Percentiles rank a stretch among this genome's conserved stretches.
Evolutionary conservation across 2,329 filamentous ascomycete species (phyloP).

Genomic region (Aspergillus chevalieri): DNA sequence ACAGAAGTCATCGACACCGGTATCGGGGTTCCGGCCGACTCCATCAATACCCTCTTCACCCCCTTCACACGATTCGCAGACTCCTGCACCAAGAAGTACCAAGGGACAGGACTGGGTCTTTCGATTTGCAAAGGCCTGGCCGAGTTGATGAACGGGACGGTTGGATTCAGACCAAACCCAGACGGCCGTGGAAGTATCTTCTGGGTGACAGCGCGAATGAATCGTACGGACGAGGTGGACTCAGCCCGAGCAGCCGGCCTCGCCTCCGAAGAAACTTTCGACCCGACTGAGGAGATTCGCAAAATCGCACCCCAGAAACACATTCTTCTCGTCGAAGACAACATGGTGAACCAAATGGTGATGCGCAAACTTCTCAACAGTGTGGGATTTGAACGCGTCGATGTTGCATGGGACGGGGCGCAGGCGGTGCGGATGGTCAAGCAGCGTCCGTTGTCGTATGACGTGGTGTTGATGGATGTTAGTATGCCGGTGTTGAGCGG

Average conservation of each 20-base stretch:
- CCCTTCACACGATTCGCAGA: conserved; percentile 53
- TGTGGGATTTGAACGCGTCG: conserved; percentile 39
- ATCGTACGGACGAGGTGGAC: conserved; percentile 28
- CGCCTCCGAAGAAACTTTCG: conserved; percentile 3
- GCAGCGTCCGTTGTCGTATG: conserved; percentile 37
- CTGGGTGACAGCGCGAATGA: conserved; percentile 46
- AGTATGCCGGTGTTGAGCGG: conserved; percentile 45
- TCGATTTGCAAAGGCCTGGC: conserved; percentile 54
- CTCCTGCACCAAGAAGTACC: conserved; percentile 48
- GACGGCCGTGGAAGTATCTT: conserved; percentile 46
- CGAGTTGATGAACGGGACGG: conserved; percentile 52
- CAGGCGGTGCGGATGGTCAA: conserved; percentile 41
- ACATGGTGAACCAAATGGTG: conserved; percentile 39
- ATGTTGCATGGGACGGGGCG: conserved; percentile 39
- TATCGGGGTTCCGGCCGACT: conserved; percentile 46
- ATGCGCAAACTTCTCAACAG: conserved; percentile 33
- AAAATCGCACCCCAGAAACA: conserved; percentile 37
- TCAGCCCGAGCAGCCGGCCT: conserved; percentile 20
- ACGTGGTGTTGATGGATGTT: conserved; percentile 44
- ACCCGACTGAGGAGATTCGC: conserved; percentile 26
- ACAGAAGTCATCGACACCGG: conserved; percentile 52
- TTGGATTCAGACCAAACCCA: conserved; percentile 43
- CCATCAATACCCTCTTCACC: conserved; percentile 46
- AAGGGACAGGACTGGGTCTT: conserved; percentile 52
- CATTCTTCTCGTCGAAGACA: conserved; percentile 38